Evolutionary conservation across 495 filamentous ascomycete species (phyloP), one percentile per base, ranked within the genome.

Genomic region (Trichocladium antarcticum): DNA sequence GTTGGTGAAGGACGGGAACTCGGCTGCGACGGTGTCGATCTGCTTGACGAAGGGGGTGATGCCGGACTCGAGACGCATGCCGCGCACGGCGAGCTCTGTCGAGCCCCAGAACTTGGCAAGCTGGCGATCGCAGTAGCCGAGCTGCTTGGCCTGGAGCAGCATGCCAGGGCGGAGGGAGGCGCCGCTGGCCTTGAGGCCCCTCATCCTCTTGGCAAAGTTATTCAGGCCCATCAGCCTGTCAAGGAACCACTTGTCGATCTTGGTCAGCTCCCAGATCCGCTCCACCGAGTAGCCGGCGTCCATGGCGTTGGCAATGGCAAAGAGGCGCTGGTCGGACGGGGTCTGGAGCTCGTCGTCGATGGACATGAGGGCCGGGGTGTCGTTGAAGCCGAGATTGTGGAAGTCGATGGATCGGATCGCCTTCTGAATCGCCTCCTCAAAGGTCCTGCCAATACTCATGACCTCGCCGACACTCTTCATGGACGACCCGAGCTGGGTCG

Each of bases 401-500:
- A 83, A 89, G 65, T 98, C 92, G 47, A 97, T 87, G 19, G 87
- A 82, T 27, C 92, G 80, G 57, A 98, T 98, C 20, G 92, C 92
- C 64, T 98, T 98, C 62, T 98, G 92, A 31, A 98, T 95, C 12
- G 92, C 92, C 68, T 98, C 92, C 67, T 98, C 92, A 50, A 98
- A 98, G 0, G 87, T 93, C 53, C 92, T 74, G 48, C 92, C 92
- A 59, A 98, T 96, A 58, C 84, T 89, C 92, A 98, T 97, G 47
- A 98, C 92, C 64, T 98, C 92, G 58, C 92, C 92, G 37, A 98
- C 89, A 74, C 87, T 94, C 84, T 98, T 98, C 92, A 98, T 98
- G 12, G 92, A 96, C 7, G 92, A 97, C 29, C 85, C 87, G 6
- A 98, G 81, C 67, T 89, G 80, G 3, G 88, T 96, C 7, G 90